phyloP scores from a whole-genome alignment of 371 early-diverging fungal genomes.

The Mortierella polycephala region DNA sequence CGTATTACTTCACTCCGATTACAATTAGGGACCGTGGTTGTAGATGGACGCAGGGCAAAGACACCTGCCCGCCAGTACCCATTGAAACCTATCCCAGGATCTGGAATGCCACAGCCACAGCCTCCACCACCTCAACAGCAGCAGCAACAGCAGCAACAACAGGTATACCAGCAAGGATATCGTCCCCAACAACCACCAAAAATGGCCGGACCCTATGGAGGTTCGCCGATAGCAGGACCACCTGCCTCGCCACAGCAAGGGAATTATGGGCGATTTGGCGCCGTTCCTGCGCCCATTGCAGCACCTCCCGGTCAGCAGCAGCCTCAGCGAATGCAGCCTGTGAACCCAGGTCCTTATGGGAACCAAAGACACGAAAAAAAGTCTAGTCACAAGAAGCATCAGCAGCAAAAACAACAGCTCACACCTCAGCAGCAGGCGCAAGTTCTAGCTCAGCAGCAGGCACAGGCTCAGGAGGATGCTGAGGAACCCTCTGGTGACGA shows the following conservation, averaged over 20 bases:
- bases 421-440: constrained; percentile 42
- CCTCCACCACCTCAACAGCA: constrained; percentile 4
- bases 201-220: constrained; percentile 27
- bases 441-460: constrained; percentile 37
- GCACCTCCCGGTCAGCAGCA: constrained; percentile 28
- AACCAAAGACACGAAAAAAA: constrained; percentile 42
- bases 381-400: constrained; percentile 45
- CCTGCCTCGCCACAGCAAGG: constrained; percentile 41
- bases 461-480: constrained; percentile 49
- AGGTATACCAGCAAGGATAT: constrained; percentile 16
- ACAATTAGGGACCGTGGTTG: constrained; percentile 35
- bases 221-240: constrained; percentile 17
- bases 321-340: constrained; percentile 30
- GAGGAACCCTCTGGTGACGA: constrained; percentile 67
- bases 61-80: constrained; percentile 44
- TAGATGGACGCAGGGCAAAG: constrained; percentile 44
- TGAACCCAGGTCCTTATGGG: constrained; percentile 30
- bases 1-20: background rate
- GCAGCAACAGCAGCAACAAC: constrained; percentile 11
- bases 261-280: constrained; percentile 17
- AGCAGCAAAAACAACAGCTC: constrained; percentile 32
- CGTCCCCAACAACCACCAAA: constrained; percentile 33
- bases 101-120: constrained; percentile 7
- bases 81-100: constrained; percentile 36
- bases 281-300: constrained; percentile 16